Evolutionary conservation across 495 filamentous ascomycete species (phyloP), one percentile per base, ranked within the genome.

Genomic region (Pseudomonodictys pantanalensis): DNA sequence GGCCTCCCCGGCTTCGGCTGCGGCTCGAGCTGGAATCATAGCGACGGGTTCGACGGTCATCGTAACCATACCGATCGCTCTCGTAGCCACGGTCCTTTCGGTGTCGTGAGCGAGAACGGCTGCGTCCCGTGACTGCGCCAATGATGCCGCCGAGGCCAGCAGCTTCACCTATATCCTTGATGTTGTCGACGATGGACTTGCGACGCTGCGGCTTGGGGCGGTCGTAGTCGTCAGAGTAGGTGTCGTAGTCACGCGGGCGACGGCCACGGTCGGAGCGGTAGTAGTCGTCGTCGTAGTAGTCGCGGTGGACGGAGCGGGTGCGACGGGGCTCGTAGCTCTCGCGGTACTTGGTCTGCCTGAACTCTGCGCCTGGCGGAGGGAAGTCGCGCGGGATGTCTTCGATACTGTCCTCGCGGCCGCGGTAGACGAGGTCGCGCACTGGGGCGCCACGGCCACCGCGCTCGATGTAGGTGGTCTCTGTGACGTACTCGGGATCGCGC

Each of bases 21-120:
- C 69, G 81, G 71, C 68, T 79, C 9, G 79, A 80, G 53, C 80
- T 79, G 23, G 79, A 81, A 30, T 79, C 77, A 57, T 80, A 79
- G 48, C 78, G 77, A 52, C 73, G 72, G 52, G 67, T 51, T 42
- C 60, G 62, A 22, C 48, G 52, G 24, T 51, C 58, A 29, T 60
- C 55, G 32, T 52, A 49, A 7, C 32, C 64, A 48, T 66, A 62
- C 32, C 57, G 33, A 33, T 63, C 64, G 59, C 64, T 63, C 39
- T 68, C 65, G 52, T 70, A 51, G 32, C 68, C 62, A 45, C 69
- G 60, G 45, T 71, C 68, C 35, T 71, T 58, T 53, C 65, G 50
- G 33, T 63, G 61, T 44, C 66, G 65, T 26, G 68, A 44, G 47
- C 62, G 56, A 62, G 71, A 52, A 78, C 81, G 59, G 81, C 78